phyloP scores from a whole-genome alignment of 1,284 basidiomycete species.

The Tranzscheliella williamsii region DNA sequence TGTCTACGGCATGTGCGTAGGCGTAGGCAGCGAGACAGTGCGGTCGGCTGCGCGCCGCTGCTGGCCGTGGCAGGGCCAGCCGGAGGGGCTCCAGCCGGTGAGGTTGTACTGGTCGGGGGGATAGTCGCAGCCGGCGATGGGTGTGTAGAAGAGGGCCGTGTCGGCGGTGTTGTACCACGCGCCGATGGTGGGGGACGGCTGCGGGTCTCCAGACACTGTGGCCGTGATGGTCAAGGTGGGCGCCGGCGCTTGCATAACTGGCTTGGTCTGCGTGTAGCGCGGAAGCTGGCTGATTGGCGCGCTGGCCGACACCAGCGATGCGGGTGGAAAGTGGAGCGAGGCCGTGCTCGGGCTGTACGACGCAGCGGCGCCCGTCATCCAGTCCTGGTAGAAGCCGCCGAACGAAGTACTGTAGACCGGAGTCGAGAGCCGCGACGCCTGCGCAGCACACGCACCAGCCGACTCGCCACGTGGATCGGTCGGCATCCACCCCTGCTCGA shows the following conservation, averaged over 20 bases:
- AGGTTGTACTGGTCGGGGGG: conserved; percentile 32
- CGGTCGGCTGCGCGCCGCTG: not conserved
- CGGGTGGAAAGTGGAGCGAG: conserved; percentile 38
- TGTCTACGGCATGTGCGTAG: not conserved
- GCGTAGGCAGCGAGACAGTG: not conserved
- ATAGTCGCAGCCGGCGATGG: conserved; percentile 41
- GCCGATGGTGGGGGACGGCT: conserved; percentile 23
- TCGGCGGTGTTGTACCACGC: conserved; percentile 22
- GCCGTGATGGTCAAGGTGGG: conserved; percentile 32
- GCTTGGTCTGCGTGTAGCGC: conserved; percentile 36
- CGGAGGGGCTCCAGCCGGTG: conserved; percentile 10
- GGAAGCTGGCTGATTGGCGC: conserved; percentile 25
- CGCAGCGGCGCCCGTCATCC: conserved; percentile 39
- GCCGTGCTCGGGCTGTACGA: conserved; percentile 21
- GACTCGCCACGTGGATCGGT: conserved; percentile 26
- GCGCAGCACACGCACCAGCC: conserved; percentile 21
- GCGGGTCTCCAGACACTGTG: conserved; percentile 14
- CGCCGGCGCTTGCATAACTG: conserved; percentile 12
- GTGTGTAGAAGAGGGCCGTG: conserved; percentile 18
- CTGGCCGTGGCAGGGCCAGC: conserved; percentile 35
- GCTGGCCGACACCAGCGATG: conserved; percentile 21
- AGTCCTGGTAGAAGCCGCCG: conserved; percentile 27
- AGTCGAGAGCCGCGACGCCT: conserved; percentile 9
- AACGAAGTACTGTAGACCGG: conserved; percentile 18
- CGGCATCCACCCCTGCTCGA: conserved; percentile 56